Base-by-base conservation (phyloP, 1,284 basidiomycete species). In the Moesziomyces sp. region DNA sequence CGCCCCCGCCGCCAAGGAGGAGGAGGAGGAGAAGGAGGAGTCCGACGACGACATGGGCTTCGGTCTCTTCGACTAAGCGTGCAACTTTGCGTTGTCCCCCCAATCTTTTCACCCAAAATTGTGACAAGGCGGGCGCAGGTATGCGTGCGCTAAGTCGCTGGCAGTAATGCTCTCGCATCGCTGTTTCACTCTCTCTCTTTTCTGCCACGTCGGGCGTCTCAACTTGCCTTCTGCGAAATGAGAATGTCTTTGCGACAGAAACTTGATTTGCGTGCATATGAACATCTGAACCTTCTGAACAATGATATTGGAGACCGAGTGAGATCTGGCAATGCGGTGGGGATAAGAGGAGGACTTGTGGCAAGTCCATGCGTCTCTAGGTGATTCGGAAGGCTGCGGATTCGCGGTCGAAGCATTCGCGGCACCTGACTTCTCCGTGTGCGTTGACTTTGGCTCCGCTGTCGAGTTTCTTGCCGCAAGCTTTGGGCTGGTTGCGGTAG, bases 51-150 rank as follows among this genome's bases (percentile, higher is more conserved):
- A 78, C 80, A 82, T 78, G 76, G 74, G 83, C 76, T 84, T 84
- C 71, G 92, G 92, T 88, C 89, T 94, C 77, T 94, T 94, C 87
- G 93, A 94, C 86, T 94, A 91, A 87, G 40, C 46, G 45, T 18
- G 34, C 11, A 19, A 10, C 4, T 24, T 13, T 19, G 10, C 9
- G 10, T n/a, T 16, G 18, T 7, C 38, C 18, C 34, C 30, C 5
- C 26, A 28, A 3, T 19, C 26, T 24, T 34, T n/a, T 0, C 44
- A 21, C 30, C 30, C 54, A 59, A 55, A 51, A 52, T n/a, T 28
- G 21, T n/a, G 13, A 9, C 11, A 8, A 30, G n/a, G 21, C 28
- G 3, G 8, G 5, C 18, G 7, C 21, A 19, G 1, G 44, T 23
- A 3, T 16, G 28, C 35, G 19, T 38, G 34, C 38, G n/a, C 34